Evolutionary conservation across 78 protist species (phyloP), one percentile per base, ranked within the genome.

Genomic region (Polysphondylium violaceum): DNA sequence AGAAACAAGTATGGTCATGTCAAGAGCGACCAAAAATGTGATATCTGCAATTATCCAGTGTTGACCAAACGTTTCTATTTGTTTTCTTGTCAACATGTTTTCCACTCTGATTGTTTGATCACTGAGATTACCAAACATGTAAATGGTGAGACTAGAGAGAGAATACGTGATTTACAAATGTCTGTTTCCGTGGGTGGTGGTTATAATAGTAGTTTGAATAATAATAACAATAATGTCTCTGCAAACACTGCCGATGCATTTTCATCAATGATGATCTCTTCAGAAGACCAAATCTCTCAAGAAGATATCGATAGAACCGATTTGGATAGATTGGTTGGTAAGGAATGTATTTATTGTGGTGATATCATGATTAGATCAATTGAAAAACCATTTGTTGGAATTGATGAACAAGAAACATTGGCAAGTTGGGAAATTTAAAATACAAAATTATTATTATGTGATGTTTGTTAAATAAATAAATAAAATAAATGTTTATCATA

Each of bases 1-100:
- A 31, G 97, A 6, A 59, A 92, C 60, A 93, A 92, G 94, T 95
- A 63, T 63, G 96, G 96, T 16, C 56, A 85, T 23, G 95, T 97
- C 40, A 8, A 16, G 3, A 93, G 68, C 36, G 65, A 43, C 58
- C 92, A 96, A 47, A 77, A 36, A 29, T 98, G 99, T 68, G 79
- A 78, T 31, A 47, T 93, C 47, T 98, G 98, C 78, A 27, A 11
- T 7, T 58, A 41, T 25, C 94, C 95, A 11, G 76, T 95, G 4
- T 74, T 96, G 29, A 25, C 95, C 29, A 72, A 95, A 31, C 53
- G 64, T 41, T 97, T 97, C 55, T 94, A 86, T 89, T 41, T 96
- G 51, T 98, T 98, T 78, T 94, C 97, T 2, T 98, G 99, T 73
- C 77, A 53, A 36, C 99, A 98, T 77, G 87, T 58, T 11, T 95